Evolutionary conservation across 805 yeast genomes (phyloP).

Genomic region (Sugiyamaella qingdaonensis): DNA sequence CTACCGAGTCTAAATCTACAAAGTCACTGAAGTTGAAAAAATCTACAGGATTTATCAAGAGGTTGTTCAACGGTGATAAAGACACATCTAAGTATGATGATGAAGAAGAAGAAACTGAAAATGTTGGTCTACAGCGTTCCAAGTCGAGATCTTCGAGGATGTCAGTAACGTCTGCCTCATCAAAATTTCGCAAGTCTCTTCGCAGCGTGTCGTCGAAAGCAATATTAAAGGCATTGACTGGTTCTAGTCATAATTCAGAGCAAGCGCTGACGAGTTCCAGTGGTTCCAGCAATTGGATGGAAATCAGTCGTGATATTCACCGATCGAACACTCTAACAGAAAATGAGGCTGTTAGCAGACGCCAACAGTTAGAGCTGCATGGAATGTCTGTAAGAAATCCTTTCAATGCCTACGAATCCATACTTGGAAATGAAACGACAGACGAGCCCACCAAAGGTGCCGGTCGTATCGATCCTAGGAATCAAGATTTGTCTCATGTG

Average conservation of each 20-base stretch:
- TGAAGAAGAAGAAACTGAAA: not conserved
- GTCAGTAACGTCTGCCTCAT: constrained; percentile 17
- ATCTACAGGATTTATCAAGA: constrained; percentile 29
- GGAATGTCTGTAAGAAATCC: constrained; percentile 63
- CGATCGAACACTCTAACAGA: constrained; percentile 67
- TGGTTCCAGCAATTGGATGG: constrained; percentile 42
- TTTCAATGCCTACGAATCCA: constrained; percentile 23
- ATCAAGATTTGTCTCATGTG: constrained; percentile 25
- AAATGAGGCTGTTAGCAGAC: constrained; percentile 66
- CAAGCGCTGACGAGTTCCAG: not conserved
- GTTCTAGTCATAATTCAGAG: not conserved
- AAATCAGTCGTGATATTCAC: constrained; percentile 55
- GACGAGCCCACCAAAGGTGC: constrained; percentile 20
- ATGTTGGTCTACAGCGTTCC: constrained; percentile 14
- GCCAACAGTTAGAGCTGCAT: constrained; percentile 48
- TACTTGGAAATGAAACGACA: constrained; percentile 27
- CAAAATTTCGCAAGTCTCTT: constrained; percentile 8
- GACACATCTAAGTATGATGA: not conserved
- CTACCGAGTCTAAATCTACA: constrained; percentile 5
- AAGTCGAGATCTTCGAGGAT: constrained; percentile 23
- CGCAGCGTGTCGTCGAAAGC: constrained; percentile 15
- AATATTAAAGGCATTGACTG: constrained; percentile 1
- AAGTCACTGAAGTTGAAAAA: constrained; percentile 26
- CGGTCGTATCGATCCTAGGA: constrained; percentile 14
- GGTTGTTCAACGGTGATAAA: constrained; percentile 18